Conservation (phyloP, 2,329 filamentous ascomycete species). For the Aaosphaeria arxii region DNA sequence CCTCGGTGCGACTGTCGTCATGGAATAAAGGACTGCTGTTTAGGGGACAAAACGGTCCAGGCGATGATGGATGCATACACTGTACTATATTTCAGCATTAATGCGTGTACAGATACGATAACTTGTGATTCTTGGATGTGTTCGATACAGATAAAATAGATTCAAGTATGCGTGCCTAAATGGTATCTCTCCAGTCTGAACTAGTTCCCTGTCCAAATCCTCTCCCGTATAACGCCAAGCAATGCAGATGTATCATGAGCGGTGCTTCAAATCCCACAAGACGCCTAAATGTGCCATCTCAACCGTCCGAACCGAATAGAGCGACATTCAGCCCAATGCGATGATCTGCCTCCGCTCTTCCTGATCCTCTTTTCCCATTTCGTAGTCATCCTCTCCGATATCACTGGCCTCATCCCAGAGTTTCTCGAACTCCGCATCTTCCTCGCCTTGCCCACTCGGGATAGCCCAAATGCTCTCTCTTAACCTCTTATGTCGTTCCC, state of each 20-base stretch:
- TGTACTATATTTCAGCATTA: constrained; percentile 18
- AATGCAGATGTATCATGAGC: constrained; percentile 9
- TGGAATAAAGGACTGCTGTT: constrained; percentile 68
- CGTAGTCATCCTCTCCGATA: constrained; percentile 80
- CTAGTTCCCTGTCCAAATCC: background rate
- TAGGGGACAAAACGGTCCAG: too few relatives aligned
- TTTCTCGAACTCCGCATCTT: constrained; percentile 67
- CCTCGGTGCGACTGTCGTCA: constrained; percentile 80
- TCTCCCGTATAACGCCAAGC: constrained; percentile 18
- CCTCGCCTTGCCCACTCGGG: constrained; percentile 57
- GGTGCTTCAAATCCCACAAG: background rate
- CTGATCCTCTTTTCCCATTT: constrained; percentile 72
- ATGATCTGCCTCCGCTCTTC: constrained; percentile 52
- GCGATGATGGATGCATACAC: background rate
- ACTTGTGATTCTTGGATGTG: constrained; percentile 26
- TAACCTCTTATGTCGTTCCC: constrained; percentile 88
- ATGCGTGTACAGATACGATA: constrained; percentile 35
- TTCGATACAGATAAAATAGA: constrained; percentile 20
- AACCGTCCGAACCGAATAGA: background rate
- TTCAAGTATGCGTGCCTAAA: constrained; percentile 12
- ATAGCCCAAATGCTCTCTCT: constrained; percentile 94
- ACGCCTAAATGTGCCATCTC: background rate
- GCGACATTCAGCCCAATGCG: constrained; percentile 28
- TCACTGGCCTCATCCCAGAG: constrained; percentile 87
- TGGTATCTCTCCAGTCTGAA: constrained; percentile 26